These are phyloP conservation scores for Wickerhamiella infanticola DNA, from an alignment of 1,139 yeast species.

Conservation along the genomic window DNA sequence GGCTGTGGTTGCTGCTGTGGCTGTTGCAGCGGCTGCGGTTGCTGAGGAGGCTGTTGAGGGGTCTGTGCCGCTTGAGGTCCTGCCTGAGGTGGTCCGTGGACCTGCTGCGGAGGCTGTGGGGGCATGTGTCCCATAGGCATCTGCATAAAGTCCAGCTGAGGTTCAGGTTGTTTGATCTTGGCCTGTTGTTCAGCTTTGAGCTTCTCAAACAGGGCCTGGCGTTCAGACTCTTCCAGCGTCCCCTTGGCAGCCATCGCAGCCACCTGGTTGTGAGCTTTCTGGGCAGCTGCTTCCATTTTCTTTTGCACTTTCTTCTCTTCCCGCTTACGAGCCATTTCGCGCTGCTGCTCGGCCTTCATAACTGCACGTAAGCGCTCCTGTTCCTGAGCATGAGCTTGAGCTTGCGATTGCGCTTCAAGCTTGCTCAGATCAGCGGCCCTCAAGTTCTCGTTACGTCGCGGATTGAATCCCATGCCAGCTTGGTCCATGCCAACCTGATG, in stretches of 20 bases:
- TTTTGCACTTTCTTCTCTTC: neutral
- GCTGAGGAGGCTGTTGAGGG: neutral
- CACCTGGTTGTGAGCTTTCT: neutral
- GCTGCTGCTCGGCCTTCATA: slow-evolving; percentile 1
- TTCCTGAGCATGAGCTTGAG: neutral
- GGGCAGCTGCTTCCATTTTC: neutral
- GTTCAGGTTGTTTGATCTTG: neutral
- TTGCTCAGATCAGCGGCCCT: neutral
- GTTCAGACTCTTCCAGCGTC: neutral
- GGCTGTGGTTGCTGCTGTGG: neutral
- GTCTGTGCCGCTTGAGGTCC: neutral
- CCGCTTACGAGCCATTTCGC: neutral
- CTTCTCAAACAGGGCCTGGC: neutral
- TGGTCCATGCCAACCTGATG: neutral
- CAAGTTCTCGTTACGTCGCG: neutral
- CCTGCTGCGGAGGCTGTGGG: neutral
- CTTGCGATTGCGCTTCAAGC: neutral
- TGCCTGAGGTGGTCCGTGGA: neutral
- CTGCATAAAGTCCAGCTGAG: neutral
- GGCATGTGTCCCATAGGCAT: neutral
- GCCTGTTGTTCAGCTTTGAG: neutral
- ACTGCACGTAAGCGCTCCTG: neutral
- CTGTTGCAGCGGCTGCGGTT: neutral
- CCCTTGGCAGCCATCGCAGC: neutral
- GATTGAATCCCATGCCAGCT: neutral